A percentile compares a stretch with the other conserved stretches of the same genome.
These are phyloP conservation scores for Peziza echinospora DNA, from an alignment of 495 filamentous ascomycete species.

Conservation along the genomic window DNA sequence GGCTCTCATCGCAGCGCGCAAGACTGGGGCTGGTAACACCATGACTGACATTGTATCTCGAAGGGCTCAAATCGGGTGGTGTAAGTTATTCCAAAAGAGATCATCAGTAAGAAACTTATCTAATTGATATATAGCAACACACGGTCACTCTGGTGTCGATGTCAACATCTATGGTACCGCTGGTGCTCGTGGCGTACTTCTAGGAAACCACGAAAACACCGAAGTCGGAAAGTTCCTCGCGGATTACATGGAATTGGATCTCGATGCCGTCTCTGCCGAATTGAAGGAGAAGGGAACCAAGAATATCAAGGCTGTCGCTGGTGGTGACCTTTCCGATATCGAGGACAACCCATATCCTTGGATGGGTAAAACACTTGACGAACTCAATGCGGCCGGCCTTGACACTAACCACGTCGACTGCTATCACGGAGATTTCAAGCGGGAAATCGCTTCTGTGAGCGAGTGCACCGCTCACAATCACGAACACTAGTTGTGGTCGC, in stretches of 20 bases:
- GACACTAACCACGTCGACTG: slow-evolving; percentile 6
- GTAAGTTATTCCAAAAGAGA: neutral
- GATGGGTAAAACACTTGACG: slow-evolving; percentile 17
- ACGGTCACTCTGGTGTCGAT: slow-evolving; percentile 30
- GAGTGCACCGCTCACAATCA: no score
- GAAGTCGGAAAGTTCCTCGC: slow-evolving; percentile 66
- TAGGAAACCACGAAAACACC: slow-evolving; percentile 87
- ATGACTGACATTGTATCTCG: slow-evolving; percentile 72
- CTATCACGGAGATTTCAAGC: slow-evolving; percentile 13
- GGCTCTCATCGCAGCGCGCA: slow-evolving; percentile 34
- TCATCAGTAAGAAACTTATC: neutral
- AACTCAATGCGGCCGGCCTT: slow-evolving; percentile 3
- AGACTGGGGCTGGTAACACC: slow-evolving; percentile 26
- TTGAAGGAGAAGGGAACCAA: slow-evolving; percentile 37
- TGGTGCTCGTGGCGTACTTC: slow-evolving; percentile 25
- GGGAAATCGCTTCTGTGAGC: no score
- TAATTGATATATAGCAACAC: slow-evolving; percentile 14
- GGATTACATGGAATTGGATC: slow-evolving; percentile 58
- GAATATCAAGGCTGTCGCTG: slow-evolving; percentile 1
- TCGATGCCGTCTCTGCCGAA: slow-evolving; percentile 51
- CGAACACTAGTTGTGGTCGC: no score
- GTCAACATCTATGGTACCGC: slow-evolving; percentile 31
- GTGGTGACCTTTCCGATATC: neutral
- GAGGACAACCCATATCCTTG: slow-evolving; percentile 7
- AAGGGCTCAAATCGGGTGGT: slow-evolving; percentile 80